Percentiles rank a stretch among this genome's conserved stretches.
phyloP scores from a whole-genome alignment of 78 protist species.

The Protostelium mycophagum region DNA sequence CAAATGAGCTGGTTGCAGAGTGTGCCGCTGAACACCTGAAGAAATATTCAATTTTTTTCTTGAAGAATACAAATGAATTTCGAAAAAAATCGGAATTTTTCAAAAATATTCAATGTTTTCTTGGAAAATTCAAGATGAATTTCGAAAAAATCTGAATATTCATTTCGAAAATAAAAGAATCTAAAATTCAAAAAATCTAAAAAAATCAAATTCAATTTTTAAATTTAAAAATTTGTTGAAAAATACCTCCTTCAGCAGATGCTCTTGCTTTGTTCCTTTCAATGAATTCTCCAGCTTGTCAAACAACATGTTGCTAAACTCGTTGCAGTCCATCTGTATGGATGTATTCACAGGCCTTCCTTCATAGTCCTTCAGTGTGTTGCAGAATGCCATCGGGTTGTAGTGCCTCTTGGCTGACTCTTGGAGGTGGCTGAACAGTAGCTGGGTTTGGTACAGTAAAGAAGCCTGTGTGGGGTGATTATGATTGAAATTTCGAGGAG shows the following conservation, averaged over 20 bases:
- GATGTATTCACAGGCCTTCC: constrained; percentile 57
- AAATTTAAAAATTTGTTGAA: no score
- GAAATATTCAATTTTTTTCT: no score
- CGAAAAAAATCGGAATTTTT: no score
- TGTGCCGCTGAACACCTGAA: constrained; percentile 41
- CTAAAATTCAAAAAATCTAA: no score
- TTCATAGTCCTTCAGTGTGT: constrained; percentile 45
- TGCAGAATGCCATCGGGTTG: constrained; percentile 39
- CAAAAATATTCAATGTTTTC: no score
- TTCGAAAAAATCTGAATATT: no score
- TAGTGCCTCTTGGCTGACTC: constrained; percentile 42
- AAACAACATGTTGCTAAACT: constrained; percentile 76
- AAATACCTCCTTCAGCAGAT: constrained; percentile 18
- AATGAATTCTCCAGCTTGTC: constrained; percentile 72
- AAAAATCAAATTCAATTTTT: no score
- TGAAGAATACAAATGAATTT: no score
- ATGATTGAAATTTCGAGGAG: no score
- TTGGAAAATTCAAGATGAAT: no score
- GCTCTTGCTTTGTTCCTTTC: constrained; percentile 1
- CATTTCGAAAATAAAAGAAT: no score
- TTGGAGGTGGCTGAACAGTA: constrained; percentile 63
- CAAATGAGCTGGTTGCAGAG: constrained; percentile 47
- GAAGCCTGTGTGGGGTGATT: constrained; percentile 7
- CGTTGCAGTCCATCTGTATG: constrained; percentile 81
- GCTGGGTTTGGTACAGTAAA: constrained; percentile 73